Evolutionary conservation across 805 yeast species (phyloP).

Genomic region (Candida mattraensis): DNA sequence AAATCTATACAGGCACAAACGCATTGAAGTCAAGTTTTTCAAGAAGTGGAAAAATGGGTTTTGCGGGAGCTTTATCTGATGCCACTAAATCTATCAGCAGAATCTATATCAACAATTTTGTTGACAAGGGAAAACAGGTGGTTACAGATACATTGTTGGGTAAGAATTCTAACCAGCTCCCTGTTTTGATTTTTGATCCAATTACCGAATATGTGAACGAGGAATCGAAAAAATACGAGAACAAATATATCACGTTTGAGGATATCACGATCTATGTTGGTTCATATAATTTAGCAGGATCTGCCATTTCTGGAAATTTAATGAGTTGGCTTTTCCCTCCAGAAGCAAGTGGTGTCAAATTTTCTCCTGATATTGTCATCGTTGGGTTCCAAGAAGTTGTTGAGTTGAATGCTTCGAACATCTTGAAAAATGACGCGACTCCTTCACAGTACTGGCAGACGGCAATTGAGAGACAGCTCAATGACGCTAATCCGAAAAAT

Average conservation of each 20-base stretch:
- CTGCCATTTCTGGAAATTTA: constrained; percentile 56
- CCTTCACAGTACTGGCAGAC: constrained; percentile 79
- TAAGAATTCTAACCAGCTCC: constrained; percentile 64
- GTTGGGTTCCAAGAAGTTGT: constrained; percentile 93
- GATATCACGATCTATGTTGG: constrained; percentile 72
- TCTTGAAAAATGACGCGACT: constrained; percentile 80
- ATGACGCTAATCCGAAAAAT: constrained; percentile 35
- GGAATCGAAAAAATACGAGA: constrained; percentile 49
- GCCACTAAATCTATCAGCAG: constrained; percentile 95
- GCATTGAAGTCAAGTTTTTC: constrained; percentile 94
- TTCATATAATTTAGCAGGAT: constrained; percentile 86
- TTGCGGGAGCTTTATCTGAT: constrained; percentile 96
- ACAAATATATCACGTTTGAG: constrained; percentile 59
- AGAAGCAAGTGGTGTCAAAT: constrained; percentile 46
- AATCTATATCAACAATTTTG: constrained; percentile 93
- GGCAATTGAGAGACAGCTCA: constrained; percentile 60
- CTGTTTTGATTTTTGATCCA: constrained; percentile 84
- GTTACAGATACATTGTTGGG: constrained; percentile 88
- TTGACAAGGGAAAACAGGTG: constrained; percentile 87
- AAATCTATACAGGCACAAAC: constrained; percentile 95
- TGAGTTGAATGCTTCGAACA: constrained; percentile 88
- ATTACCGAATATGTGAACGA: constrained; percentile 78
- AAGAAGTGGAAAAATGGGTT: constrained; percentile 91
- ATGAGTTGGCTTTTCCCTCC: constrained; percentile 80
- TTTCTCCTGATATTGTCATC: constrained; percentile 76